Evolutionary conservation across 805 yeast genomes (phyloP).

Genomic region (Deakozyma indianensis): DNA sequence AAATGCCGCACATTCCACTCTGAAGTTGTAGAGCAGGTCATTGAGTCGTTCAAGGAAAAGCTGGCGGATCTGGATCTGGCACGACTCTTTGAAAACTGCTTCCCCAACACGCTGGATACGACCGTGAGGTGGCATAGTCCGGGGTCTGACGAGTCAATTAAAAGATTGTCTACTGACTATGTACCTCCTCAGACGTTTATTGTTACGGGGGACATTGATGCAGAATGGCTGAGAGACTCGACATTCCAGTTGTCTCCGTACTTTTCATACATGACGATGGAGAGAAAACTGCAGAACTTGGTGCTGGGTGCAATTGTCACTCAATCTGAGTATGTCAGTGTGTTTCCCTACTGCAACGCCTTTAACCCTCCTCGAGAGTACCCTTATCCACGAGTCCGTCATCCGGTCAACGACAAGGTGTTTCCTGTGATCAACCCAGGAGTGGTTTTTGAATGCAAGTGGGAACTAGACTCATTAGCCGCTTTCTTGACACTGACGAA

Average conservation of each 20-base stretch:
- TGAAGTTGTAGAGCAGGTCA: constrained; percentile 42
- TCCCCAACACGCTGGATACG: constrained; percentile 82
- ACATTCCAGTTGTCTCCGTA: constrained; percentile 72
- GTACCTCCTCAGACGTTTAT: constrained; percentile 47
- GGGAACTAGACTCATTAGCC: constrained; percentile 77
- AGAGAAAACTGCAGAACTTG: constrained; percentile 33
- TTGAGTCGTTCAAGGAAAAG: constrained; percentile 34
- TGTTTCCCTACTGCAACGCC: constrained; percentile 78
- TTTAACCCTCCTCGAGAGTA: constrained; percentile 62
- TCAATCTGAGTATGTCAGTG: constrained; percentile 49
- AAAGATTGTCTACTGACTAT: neutral
- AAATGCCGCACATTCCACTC: constrained; percentile 64
- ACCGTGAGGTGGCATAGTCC: constrained; percentile 58
- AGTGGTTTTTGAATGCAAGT: constrained; percentile 75
- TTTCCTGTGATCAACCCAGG: constrained; percentile 56
- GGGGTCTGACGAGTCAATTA: constrained; percentile 4
- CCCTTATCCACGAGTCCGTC: constrained; percentile 11
- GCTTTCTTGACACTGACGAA: constrained; percentile 63
- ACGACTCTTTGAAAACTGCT: constrained; percentile 61
- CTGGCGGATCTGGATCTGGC: constrained; percentile 54
- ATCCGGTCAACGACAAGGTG: constrained; percentile 36
- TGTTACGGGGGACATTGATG: constrained; percentile 86
- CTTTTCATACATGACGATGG: constrained; percentile 42
- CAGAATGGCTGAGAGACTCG: constrained; percentile 85
- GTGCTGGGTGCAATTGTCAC: constrained; percentile 69